Evolutionary conservation across 139 green algal species (phyloP), one percentile per base, ranked within the genome.

Genomic region (Ulvella scutata): DNA sequence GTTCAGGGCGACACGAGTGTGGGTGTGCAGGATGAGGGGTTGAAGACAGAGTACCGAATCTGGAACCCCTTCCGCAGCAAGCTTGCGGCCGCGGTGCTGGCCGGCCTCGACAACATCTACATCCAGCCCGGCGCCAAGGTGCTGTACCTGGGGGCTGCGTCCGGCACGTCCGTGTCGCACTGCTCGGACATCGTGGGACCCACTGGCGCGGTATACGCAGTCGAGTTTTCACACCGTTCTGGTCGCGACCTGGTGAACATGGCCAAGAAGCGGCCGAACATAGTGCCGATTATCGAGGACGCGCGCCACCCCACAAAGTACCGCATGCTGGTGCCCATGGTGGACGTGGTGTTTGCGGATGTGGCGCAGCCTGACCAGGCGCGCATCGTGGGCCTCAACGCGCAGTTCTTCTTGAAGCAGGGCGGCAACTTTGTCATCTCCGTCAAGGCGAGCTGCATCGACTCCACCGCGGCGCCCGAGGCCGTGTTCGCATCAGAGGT

Each of bases 11-110:
- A n/a, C n/a, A n/a, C n/a, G n/a, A n/a, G n/a, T n/a, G n/a, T 61
- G 6, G 7, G 31, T 79, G 29, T 76, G 43, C 81, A 86, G 61
- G 82, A 79, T 39, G 87, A 84, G 72, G 87, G 89, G 6, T 81
- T 89, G 38, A 98, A 99, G 87, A 83, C 90, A 3, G 95, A 99
- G 89, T 99, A 99, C 88, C 87, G 95, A 38, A 94, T 99, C 37
- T 99, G 95, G 95, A 99, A 99, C 87, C 95, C 95, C 37, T 98
- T 98, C 91, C 84, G 95, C 37, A 97, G 90, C 43, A 99, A 99
- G 90, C 86, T 99, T 67, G 95, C 95, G 13, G 95, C 95, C 21
- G 90, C 92, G 9, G 92, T 99, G 38, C 85, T 99, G 35, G 95
- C 95, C 38, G 95, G 95, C 72, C 85, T 99, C 13, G 95, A 99